These are phyloP conservation scores for Candida wancherniae DNA, from an alignment of 805 yeast genomes.

Conservation along the genomic window DNA sequence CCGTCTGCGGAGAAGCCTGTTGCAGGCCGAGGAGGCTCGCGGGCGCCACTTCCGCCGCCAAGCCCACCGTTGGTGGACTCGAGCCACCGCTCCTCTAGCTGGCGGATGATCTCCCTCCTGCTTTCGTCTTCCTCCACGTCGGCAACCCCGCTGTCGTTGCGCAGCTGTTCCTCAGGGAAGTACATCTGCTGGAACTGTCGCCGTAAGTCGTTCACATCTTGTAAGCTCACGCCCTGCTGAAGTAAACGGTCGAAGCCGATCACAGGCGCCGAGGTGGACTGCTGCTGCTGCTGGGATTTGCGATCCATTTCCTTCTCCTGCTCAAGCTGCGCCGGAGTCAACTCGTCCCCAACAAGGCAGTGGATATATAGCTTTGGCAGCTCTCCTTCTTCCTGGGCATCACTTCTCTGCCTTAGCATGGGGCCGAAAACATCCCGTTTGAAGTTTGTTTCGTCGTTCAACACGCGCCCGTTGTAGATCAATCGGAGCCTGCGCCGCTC, in stretches of 20 bases:
- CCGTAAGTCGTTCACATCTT: constrained; percentile 68
- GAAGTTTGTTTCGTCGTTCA: constrained; percentile 54
- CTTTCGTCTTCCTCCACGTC: constrained; percentile 43
- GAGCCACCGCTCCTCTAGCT: constrained; percentile 84
- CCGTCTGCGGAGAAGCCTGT: constrained; percentile 17
- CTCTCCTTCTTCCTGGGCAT: constrained; percentile 9
- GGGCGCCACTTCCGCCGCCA: constrained; percentile 1
- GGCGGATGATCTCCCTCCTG: constrained; percentile 41
- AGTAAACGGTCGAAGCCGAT: constrained; percentile 82
- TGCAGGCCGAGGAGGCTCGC: constrained; percentile 24
- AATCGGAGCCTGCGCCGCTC: constrained; percentile 49
- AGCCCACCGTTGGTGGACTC: constrained; percentile 65
- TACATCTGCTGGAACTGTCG: constrained; percentile 70
- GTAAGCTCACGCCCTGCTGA: constrained; percentile 76
- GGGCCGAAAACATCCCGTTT: constrained; percentile 43
- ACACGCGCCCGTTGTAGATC: constrained; percentile 64
- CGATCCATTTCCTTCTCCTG: constrained; percentile 58
- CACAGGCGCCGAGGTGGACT: constrained; percentile 58
- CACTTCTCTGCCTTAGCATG: constrained; percentile 16
- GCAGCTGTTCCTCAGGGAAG: constrained; percentile 36
- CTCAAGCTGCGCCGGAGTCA: constrained; percentile 50
- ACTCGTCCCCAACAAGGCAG: constrained; percentile 69
- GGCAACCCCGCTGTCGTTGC: constrained; percentile 20
- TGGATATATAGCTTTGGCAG: constrained; percentile 54
- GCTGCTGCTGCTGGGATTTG: constrained; percentile 35